Conservation (phyloP, 2,329 filamentous ascomycete species). For the Diaporthe caulivora region DNA sequence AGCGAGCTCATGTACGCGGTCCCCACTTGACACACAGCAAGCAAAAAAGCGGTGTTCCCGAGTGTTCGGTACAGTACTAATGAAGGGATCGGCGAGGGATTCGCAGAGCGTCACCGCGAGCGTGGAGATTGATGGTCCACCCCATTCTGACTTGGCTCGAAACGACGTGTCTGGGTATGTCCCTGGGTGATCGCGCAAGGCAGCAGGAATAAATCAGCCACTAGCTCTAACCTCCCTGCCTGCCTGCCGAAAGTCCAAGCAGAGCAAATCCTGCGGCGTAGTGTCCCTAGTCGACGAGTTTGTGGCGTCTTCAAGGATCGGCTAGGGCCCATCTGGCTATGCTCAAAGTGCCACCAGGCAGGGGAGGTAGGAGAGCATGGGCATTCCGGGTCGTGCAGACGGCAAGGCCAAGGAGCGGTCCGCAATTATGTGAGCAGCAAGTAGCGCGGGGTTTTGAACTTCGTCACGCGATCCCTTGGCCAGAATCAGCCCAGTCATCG, state of each 20-base stretch:
- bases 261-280: constrained; percentile 10
- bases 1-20: no score
- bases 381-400: neutral
- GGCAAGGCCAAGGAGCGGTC: constrained; percentile 6
- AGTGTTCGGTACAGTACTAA: neutral
- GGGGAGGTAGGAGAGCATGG: no score
- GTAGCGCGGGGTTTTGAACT: neutral
- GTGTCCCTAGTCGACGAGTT: neutral
- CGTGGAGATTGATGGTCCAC: neutral
- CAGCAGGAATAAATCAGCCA: neutral
- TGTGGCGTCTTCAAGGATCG: neutral
- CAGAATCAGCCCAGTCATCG: neutral
- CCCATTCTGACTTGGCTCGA: neutral
- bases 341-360: neutral
- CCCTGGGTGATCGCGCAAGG: neutral
- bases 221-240: neutral
- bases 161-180: neutral
- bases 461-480: no score
- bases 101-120: neutral
- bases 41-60: neutral
- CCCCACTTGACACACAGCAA: no score
- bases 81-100: neutral
- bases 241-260: no score
- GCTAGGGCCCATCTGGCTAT: neutral
- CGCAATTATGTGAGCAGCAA: constrained; percentile 3